Base-by-base conservation (phyloP, 2,329 filamentous ascomycete genomes). In the Monosporascus sp. region DNA sequence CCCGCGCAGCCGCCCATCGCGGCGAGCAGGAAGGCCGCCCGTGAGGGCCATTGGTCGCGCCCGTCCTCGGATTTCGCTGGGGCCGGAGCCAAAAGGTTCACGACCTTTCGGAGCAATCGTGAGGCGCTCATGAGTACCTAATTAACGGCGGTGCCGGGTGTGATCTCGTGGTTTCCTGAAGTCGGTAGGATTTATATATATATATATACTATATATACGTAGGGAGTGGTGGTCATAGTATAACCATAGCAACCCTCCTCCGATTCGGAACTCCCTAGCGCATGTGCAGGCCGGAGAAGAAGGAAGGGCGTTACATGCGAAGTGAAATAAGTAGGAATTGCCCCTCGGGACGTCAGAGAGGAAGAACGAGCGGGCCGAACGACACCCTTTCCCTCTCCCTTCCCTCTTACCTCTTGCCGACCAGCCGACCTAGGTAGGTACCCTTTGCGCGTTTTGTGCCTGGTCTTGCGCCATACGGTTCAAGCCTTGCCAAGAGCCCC, bases 1-100 rank as follows among this genome's bases (percentile, higher is more conserved):
- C 80, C 80, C 1, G 78, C 78, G 57, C 77, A 80, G 49, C 80
- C 80, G 44, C 80, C 79, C 78, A 82, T 82, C 3, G 79, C 75
- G 18, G 80, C 79, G 25, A 83, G 75, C 6, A 83, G 68, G 62
- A 82, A 83, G 14, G 79, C 74, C 2, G 78, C 70, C 38, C 79
- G 70, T 1, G 77, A 81, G 1, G 77, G 76, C 79, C 79, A 83
- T 58, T 80, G 75, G 64, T 82, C 79, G 46, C 72, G 71, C 0
- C 72, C 72, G 55, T 75, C 72, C 17, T 68, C 65, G 2, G 70
- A 66, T 51, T 68, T 68, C 42, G 61, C 58, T 9, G 71, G 66
- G 44, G 69, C 61, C 41, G 72, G 72, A 15, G 69, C 69, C 11
- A 74, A 53, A 59, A 61, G 65, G 38, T 62, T 49, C 37, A 61